phyloP scores from a whole-genome alignment of 2,329 filamentous ascomycete species.

The Penicillium italicum region DNA sequence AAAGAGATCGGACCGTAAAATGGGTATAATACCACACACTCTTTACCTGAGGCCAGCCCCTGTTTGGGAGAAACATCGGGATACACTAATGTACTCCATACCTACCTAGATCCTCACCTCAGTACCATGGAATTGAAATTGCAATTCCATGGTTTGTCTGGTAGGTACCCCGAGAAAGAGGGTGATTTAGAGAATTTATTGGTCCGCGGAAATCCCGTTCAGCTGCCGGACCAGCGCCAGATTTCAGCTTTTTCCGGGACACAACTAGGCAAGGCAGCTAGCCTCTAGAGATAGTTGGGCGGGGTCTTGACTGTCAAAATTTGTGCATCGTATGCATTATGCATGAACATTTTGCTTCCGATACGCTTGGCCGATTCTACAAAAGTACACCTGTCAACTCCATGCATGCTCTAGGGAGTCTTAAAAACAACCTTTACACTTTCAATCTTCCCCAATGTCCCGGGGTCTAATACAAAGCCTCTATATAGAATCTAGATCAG shows the following conservation, averaged over 20 bases:
- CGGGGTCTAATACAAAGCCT: neutral
- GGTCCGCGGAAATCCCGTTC: conserved; percentile 19
- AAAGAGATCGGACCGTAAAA: neutral
- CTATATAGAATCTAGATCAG: conserved; percentile 6
- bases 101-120: conserved; percentile 10
- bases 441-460: neutral
- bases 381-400: conserved; percentile 4
- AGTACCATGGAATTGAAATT: conserved; percentile 10
- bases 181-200: conserved; percentile 7
- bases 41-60: neutral
- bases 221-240: conserved; percentile 7
- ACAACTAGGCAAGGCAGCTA: conserved; percentile 3
- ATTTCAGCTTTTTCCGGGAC: neutral
- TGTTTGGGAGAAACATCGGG: neutral
- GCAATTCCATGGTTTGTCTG: conserved; percentile 10
- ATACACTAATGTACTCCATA: conserved; percentile 5
- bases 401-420: neutral
- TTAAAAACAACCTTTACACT: neutral
- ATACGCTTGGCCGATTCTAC: neutral
- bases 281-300: neutral
- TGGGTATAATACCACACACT: neutral
- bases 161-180: neutral
- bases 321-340: neutral
- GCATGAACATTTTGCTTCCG: neutral
- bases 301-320: neutral